Base-by-base conservation (phyloP, 805 yeast species). In the Starmera caribaea region DNA sequence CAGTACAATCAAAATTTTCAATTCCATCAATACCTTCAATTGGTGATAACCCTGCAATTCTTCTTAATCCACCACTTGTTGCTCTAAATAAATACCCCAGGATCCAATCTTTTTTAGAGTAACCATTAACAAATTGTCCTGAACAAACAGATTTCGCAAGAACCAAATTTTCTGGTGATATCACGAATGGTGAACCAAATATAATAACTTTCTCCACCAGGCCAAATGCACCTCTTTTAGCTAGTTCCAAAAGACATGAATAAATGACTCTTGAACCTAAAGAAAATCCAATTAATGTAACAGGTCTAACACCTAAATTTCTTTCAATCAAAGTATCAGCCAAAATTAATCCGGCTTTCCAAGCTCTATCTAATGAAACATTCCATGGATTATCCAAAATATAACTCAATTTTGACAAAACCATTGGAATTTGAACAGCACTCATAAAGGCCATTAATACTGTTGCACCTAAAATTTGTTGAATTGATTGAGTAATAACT, bases 321-420 rank as follows among this genome's bases (percentile, higher is more conserved):
- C 94, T 80, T 21, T 87, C 73, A 42, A 89, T 76, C 33, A 92
- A 64, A 0, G 96, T 87, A 57, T 92, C 97, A 0, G 98, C 97
- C 38, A 92, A 61, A 35, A 92, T 78, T 41, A 77, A 66, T 5
- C 98, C 98, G 0, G 97, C 95, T 34, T 88, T 73, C 97, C 97
- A 90, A 0, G 98, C 98, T 43, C 98, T 72, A 59, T 90, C 97
- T 42, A 92, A 66, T 0, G 97, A 89, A 5, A 92, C 97, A 54
- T 82, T 90, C 98, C 98, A 92, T 1, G 98, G 98, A 53, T 92
- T 92, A 54, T 92, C 98, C 24, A 92, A 69, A 26, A 92, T 62
- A 49, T 92, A 92, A 3, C 95, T 82, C 33, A 92, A 66, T 53
- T 92, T 92, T 0, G 97, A 78, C 31, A 92, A 68, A 48, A 83